These are phyloP conservation scores for Carex kokanica DNA, from an alignment of 176 grass and related monocot genomes.

Conservation along the genomic window DNA sequence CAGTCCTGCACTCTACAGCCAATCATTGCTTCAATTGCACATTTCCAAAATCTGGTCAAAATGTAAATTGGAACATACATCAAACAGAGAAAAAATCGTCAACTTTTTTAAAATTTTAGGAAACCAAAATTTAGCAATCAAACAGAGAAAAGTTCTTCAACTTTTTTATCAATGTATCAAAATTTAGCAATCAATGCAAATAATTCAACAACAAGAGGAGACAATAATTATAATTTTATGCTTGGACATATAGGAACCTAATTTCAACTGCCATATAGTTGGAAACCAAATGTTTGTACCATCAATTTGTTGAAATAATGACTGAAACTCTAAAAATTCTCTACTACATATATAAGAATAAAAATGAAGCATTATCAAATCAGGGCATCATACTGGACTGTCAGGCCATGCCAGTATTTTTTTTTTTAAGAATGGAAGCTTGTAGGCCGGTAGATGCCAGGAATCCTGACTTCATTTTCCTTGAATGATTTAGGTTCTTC, in stretches of 20 bases:
- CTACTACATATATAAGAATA: no score
- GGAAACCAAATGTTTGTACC: not conserved
- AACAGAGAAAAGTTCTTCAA: not conserved
- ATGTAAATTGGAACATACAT: conserved; percentile 4
- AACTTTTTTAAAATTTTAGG: not conserved
- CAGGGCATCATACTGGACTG: not conserved
- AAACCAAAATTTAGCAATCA: not conserved
- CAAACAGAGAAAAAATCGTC: not conserved
- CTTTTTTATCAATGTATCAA: not conserved
- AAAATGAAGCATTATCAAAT: not conserved
- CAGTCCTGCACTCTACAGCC: not conserved
- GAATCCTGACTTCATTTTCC: not conserved
- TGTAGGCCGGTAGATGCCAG: no score
- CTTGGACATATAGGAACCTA: not conserved
- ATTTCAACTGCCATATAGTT: not conserved
- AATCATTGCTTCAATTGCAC: conserved; percentile 19
- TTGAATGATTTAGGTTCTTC: not conserved
- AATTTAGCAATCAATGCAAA: not conserved
- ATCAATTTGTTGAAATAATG: not conserved
- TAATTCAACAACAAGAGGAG: not conserved
- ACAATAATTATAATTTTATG: not conserved
- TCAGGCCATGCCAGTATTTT: not conserved
- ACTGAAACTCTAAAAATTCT: not conserved
- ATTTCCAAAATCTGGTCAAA: not conserved
- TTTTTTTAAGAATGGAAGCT: no score